These are phyloP conservation scores for Chaetothyriales sp. DNA, from an alignment of 2,329 filamentous ascomycete genomes.

Conservation along the genomic window DNA sequence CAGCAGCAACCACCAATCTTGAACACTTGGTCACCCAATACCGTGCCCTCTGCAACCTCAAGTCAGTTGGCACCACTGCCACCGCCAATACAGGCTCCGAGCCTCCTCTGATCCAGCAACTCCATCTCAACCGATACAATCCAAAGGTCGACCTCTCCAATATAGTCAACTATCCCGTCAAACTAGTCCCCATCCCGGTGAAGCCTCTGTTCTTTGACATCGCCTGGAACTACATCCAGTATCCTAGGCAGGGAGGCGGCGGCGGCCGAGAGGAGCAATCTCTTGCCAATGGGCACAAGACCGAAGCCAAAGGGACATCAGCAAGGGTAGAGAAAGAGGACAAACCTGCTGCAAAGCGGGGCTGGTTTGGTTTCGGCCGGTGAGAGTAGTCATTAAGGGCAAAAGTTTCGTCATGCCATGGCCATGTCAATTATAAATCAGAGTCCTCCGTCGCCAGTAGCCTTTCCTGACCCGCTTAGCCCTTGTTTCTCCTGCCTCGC, in stretches of 20 bases:
- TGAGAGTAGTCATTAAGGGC: constrained; percentile 9
- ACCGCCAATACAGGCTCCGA: background rate
- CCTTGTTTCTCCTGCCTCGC: background rate
- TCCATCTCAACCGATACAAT: constrained; percentile 58
- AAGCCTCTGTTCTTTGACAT: constrained; percentile 95
- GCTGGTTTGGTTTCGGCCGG: constrained; percentile 60
- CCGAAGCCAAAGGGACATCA: constrained; percentile 17
- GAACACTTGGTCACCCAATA: constrained; percentile 61
- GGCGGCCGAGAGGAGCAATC: background rate
- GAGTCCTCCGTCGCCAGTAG: background rate
- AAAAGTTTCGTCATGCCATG: background rate
- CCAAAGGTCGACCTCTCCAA: constrained; percentile 56
- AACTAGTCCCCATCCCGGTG: constrained; percentile 65
- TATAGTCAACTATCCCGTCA: constrained; percentile 75
- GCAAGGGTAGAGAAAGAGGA: constrained; percentile 22
- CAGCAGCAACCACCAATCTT: constrained; percentile 47
- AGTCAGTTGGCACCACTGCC: constrained; percentile 25
- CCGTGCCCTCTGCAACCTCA: constrained; percentile 72
- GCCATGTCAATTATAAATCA: background rate
- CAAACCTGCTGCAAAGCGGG: constrained; percentile 45
- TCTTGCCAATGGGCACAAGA: constrained; percentile 18
- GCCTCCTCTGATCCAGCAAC: constrained; percentile 53
- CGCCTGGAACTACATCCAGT: constrained; percentile 94
- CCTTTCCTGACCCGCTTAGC: background rate
- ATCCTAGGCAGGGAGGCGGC: constrained; percentile 57